Conservation (phyloP, 2,329 filamentous ascomycete species). For the Penicillium sp. region DNA sequence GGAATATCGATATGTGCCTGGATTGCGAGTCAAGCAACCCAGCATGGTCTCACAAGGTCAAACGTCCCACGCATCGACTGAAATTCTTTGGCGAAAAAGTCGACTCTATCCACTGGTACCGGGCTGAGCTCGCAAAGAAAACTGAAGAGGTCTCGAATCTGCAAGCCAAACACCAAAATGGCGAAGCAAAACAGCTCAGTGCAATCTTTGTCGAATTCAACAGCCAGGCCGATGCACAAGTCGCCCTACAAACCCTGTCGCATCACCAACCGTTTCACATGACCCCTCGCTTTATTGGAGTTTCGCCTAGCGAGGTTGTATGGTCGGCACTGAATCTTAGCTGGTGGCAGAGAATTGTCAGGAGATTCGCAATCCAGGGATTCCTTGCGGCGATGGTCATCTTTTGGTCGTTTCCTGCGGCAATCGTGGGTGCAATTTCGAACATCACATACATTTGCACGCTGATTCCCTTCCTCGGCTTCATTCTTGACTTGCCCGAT, state of each 20-base stretch:
- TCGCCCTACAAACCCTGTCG: slow-evolving; percentile 77
- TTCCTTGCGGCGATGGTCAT: slow-evolving; percentile 75
- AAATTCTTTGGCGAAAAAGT: slow-evolving; percentile 77
- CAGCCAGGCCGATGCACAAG: slow-evolving; percentile 77
- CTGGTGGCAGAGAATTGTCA: slow-evolving; percentile 78
- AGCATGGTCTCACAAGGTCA: slow-evolving; percentile 35
- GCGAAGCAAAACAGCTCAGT: slow-evolving; percentile 63
- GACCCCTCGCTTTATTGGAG: slow-evolving; percentile 79
- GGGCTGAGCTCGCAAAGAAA: slow-evolving; percentile 68
- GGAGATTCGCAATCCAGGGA: slow-evolving; percentile 64
- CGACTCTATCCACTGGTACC: slow-evolving; percentile 85
- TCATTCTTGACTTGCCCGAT: slow-evolving; percentile 68
- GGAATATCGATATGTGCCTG: slow-evolving; percentile 20
- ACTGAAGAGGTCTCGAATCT: slow-evolving; percentile 66
- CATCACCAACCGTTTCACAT: slow-evolving; percentile 85
- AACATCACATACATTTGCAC: slow-evolving; percentile 69
- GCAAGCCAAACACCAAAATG: slow-evolving; percentile 62
- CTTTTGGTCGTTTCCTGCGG: slow-evolving; percentile 78
- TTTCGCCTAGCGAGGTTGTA: slow-evolving; percentile 79
- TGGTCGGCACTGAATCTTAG: slow-evolving; percentile 79
- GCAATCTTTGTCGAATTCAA: slow-evolving; percentile 89
- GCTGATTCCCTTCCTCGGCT: slow-evolving; percentile 61
- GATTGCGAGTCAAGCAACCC: slow-evolving; percentile 32
- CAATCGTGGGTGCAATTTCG: slow-evolving; percentile 78
- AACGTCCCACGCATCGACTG: slow-evolving; percentile 69